Percentiles rank a stretch among this genome's conserved stretches.
Conservation (phyloP, 306 rosid genomes). For the Prosopis cineraria region DNA sequence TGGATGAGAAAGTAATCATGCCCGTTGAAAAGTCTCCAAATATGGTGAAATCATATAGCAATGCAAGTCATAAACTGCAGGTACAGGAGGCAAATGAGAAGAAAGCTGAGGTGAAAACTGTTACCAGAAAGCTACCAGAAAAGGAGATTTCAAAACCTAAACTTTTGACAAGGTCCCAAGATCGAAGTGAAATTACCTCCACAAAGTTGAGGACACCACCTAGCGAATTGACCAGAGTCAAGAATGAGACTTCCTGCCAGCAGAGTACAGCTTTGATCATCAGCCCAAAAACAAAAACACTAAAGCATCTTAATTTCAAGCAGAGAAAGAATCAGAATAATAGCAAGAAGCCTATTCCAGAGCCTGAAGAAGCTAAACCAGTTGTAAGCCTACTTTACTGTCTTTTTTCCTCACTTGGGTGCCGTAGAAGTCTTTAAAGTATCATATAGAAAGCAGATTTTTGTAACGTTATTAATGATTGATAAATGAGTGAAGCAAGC, state of each 20-base stretch:
- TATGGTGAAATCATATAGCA: conserved; percentile 46
- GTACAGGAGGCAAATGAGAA: conserved; percentile 49
- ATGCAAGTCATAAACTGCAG: conserved; percentile 44
- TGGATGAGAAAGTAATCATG: conserved; percentile 48
- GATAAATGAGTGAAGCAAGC: conserved; percentile 26
- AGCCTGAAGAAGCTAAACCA: conserved; percentile 46
- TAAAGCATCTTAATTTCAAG: conserved; percentile 30
- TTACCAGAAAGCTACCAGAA: conserved; percentile 42
- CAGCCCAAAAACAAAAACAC: conserved; percentile 36
- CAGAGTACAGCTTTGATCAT: conserved; percentile 38
- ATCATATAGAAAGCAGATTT: conserved; percentile 13
- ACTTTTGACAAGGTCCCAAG: conserved; percentile 52
- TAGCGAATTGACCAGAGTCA: conserved; percentile 39
- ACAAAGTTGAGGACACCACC: conserved; percentile 54
- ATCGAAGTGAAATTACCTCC: conserved; percentile 48
- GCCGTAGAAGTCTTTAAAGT: conserved; percentile 5
- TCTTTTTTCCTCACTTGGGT: background rate
- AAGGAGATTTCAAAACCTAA: conserved; percentile 49
- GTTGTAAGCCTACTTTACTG: conserved; percentile 43
- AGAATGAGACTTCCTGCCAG: conserved; percentile 37
- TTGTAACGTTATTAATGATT: background rate
- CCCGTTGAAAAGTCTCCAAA: conserved; percentile 45
- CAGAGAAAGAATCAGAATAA: conserved; percentile 49
- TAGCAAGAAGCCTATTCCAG: conserved; percentile 51
- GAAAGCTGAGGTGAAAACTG: conserved; percentile 41